phyloP scores from a whole-genome alignment of 2,329 filamentous ascomycete genomes.

The Penicillium sp. region DNA sequence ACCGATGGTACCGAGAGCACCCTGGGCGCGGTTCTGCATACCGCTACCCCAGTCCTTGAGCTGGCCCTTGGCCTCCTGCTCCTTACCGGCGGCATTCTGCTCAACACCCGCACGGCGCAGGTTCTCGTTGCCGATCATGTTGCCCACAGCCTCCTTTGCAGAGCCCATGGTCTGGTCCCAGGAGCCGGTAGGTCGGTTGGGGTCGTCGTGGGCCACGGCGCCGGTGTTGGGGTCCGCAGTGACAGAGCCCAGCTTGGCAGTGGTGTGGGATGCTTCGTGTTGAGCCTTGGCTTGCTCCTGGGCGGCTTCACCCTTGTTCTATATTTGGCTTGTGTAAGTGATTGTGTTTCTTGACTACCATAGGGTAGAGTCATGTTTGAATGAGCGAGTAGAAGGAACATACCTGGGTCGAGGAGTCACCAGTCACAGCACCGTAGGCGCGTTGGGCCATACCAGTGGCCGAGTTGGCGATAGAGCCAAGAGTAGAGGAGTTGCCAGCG shows the following conservation, averaged over 20 bases:
- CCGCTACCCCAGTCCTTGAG: slow-evolving; percentile 74
- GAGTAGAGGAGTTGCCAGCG: slow-evolving; percentile 65
- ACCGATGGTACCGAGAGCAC: slow-evolving; percentile 71
- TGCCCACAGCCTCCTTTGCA: slow-evolving; percentile 80
- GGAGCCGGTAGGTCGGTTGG: slow-evolving; percentile 70
- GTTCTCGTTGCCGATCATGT: slow-evolving; percentile 72
- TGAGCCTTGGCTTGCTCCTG: slow-evolving; percentile 66
- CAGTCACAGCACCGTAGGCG: slow-evolving; percentile 72
- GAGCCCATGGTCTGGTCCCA: slow-evolving; percentile 92
- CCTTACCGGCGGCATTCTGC: slow-evolving; percentile 80
- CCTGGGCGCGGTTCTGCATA: slow-evolving; percentile 67
- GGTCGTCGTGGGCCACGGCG: slow-evolving; percentile 71
- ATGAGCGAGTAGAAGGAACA: slow-evolving; percentile 1
- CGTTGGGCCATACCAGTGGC: slow-evolving; percentile 75
- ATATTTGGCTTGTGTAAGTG: slow-evolving; percentile 51
- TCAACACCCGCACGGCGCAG: slow-evolving; percentile 74
- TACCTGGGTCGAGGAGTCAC: slow-evolving; percentile 70
- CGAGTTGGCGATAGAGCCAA: slow-evolving; percentile 76
- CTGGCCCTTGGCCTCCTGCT: slow-evolving; percentile 82
- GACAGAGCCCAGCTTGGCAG: slow-evolving; percentile 73
- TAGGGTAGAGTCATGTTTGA: too few relatives aligned
- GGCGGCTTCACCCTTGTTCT: slow-evolving; percentile 69
- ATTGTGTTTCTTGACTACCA: not conserved
- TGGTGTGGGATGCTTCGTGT: slow-evolving; percentile 72
- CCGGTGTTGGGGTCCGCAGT: slow-evolving; percentile 69